These are phyloP conservation scores for Favolaschia claudopus DNA, from an alignment of 768 basidiomycete genomes.

Conservation along the genomic window DNA sequence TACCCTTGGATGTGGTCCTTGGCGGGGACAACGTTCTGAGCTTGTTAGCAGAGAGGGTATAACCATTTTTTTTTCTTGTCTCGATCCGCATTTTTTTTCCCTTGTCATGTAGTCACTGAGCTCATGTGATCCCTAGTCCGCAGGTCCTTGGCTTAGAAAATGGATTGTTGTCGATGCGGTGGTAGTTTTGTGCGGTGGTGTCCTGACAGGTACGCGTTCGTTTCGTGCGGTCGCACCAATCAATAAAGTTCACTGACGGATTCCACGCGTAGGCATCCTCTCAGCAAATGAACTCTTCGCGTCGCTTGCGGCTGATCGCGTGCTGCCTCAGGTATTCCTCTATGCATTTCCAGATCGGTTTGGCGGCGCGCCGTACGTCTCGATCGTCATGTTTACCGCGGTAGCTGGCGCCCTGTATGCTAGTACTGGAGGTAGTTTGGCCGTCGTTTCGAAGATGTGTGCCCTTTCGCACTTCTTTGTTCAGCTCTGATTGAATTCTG, in stretches of 20 bases:
- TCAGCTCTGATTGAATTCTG: neutral
- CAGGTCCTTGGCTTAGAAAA: constrained; percentile 66
- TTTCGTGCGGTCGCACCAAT: neutral
- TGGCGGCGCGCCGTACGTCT: constrained; percentile 61
- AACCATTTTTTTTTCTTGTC: neutral
- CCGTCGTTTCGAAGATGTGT: constrained; percentile 66
- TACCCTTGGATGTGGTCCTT: constrained; percentile 59
- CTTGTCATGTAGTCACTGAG: neutral
- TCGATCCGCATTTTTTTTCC: neutral
- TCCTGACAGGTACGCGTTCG: constrained; percentile 63
- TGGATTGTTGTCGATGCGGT: constrained; percentile 73
- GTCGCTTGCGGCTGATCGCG: constrained; percentile 64
- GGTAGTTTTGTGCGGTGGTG: constrained; percentile 75
- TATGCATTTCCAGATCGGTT: constrained; percentile 51
- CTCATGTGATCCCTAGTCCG: constrained; percentile 45
- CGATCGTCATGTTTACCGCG: constrained; percentile 56
- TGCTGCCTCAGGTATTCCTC: constrained; percentile 64
- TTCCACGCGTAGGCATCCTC: constrained; percentile 52
- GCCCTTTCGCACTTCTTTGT: constrained; percentile 5
- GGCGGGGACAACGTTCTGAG: constrained; percentile 69
- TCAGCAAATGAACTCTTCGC: constrained; percentile 66
- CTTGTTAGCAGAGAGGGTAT: constrained; percentile 65
- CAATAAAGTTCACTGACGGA: neutral
- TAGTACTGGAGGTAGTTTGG: constrained; percentile 58
- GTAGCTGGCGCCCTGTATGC: constrained; percentile 66